A percentile compares a stretch with the other conserved stretches of the same genome.
phyloP scores from a whole-genome alignment of 2,329 filamentous ascomycete species.

The Purpureocillium takamizusanense region DNA sequence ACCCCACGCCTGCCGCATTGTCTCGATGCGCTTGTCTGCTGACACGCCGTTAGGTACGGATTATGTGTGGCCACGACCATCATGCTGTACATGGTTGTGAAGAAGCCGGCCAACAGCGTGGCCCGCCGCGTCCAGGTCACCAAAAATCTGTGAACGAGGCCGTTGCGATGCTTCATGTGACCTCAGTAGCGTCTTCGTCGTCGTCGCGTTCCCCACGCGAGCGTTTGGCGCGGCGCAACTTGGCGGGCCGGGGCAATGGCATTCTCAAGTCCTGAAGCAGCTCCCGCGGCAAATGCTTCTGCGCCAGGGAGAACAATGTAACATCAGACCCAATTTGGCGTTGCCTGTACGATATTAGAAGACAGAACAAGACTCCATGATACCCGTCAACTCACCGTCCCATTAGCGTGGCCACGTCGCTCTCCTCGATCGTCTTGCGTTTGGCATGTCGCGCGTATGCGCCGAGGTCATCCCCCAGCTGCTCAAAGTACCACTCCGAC shows the following conservation, averaged over 20 bases:
- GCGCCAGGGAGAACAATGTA: conserved; percentile 80
- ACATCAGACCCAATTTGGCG: conserved; percentile 61
- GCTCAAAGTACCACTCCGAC: conserved; percentile 88
- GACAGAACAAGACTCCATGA: conserved; percentile 12
- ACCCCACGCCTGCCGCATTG: conserved; percentile 6
- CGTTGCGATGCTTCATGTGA: conserved; percentile 9
- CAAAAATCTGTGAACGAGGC: conserved; percentile 57
- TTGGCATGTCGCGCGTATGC: conserved; percentile 76
- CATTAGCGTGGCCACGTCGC: conserved; percentile 75
- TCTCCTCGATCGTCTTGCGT: conserved; percentile 78
- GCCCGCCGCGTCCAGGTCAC: conserved; percentile 67
- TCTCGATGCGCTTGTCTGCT: conserved; percentile 3
- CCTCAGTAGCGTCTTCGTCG: conserved; percentile 26
- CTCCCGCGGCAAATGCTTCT: conserved; percentile 73
- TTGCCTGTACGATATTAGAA: conserved; percentile 50
- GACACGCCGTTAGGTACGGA: conserved; percentile 58
- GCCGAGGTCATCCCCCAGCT: conserved; percentile 69
- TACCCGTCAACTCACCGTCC: conserved; percentile 52
- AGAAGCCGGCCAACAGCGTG: conserved; percentile 70
- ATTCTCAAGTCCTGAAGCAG: conserved; percentile 75
- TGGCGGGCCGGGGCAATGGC: conserved; percentile 45
- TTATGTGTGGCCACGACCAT: conserved; percentile 76
- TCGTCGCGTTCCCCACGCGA: conserved; percentile 12
- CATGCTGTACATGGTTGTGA: conserved; percentile 94
- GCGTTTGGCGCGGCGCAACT: conserved; percentile 29